A percentile compares a stretch with the other conserved stretches of the same genome.
Conservation (phyloP, 2,329 filamentous ascomycete species). For the Colletotrichum chrysophilum region DNA sequence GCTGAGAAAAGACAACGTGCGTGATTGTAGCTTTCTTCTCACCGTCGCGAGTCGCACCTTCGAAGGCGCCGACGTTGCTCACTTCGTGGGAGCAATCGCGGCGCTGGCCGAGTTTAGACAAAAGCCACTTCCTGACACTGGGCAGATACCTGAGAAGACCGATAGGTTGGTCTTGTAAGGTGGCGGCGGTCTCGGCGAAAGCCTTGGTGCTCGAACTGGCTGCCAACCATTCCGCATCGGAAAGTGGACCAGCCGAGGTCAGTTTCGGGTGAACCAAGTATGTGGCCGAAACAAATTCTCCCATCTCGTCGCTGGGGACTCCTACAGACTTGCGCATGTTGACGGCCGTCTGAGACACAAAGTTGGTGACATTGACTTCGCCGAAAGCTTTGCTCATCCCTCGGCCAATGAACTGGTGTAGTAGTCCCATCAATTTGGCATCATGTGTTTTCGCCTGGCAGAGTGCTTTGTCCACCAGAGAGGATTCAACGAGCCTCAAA, state of each 20-base stretch:
- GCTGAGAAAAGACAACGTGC: constrained; percentile 48
- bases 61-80: constrained; percentile 48
- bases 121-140: constrained; percentile 43
- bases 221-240: constrained; percentile 35
- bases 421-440: constrained; percentile 44
- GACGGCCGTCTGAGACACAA: constrained; percentile 42
- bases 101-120: constrained; percentile 38
- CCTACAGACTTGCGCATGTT: constrained; percentile 43
- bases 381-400: constrained; percentile 37
- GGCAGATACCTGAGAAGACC: constrained; percentile 46
- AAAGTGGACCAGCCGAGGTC: not conserved
- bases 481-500: constrained; percentile 33
- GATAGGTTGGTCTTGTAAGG: constrained; percentile 33
- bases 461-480: constrained; percentile 31
- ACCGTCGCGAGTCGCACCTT: constrained; percentile 16
- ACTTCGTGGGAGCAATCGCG: constrained; percentile 48
- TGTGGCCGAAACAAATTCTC: constrained; percentile 35
- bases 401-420: constrained; percentile 44
- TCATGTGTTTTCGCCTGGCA: constrained; percentile 32
- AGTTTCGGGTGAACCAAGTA: constrained; percentile 28
- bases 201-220: constrained; percentile 33
- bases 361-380: constrained; percentile 28
- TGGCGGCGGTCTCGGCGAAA: constrained; percentile 34
- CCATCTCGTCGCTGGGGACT: constrained; percentile 36
- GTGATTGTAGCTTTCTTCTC: constrained; percentile 26